Evolutionary conservation across 495 filamentous ascomycete species (phyloP), one percentile per base, ranked within the genome.

Genomic region (Podospora sp.): DNA sequence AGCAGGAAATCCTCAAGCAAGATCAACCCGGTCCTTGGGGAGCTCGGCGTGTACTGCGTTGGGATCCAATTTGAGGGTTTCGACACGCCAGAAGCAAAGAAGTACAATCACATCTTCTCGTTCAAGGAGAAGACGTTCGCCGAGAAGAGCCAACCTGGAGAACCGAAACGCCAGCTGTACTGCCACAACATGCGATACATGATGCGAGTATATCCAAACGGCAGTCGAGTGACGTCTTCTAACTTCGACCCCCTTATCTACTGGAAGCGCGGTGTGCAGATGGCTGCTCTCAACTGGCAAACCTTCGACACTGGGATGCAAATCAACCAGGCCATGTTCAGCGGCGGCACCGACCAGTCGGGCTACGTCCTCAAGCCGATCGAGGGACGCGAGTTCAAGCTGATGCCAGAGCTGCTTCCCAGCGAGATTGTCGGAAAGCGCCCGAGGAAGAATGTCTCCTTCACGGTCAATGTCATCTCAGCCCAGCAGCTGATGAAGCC

Each of bases 221-320:
- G 83, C 12, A 88, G 85, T 63, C 92, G 95, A 16, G 81, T 97
- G 40, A 84, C 84, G 36, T 98, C 95, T 6, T 89, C 89, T 64
- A 99, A 99, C 77, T 97, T 97, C 71, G 92, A 98, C 72, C 95
- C 95, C 0, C 84, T 93, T 63, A 87, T 88, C 64, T 95, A 92
- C 77, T 99, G 95, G 95, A 87, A 95, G 55, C 91, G 91, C 60
- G 95, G 95, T 33, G 95, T 97, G 11, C 94, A 97, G 76, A 97
- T 97, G 94, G 92, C 88, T 2, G 95, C 95, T 1, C 83, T 97
- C 68, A 99, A 99, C 77, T 99, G 95, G 95, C 95, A 99, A 77
- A 99, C 94, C 0, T 97, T 95, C 71, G 95, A 98, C 71, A 83
- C 93, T 29, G 91, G 92, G 18, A 93, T 96, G 88, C 93, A 98